Conservation (phyloP, 768 basidiomycete genomes). For the Chalciporus chontae region DNA sequence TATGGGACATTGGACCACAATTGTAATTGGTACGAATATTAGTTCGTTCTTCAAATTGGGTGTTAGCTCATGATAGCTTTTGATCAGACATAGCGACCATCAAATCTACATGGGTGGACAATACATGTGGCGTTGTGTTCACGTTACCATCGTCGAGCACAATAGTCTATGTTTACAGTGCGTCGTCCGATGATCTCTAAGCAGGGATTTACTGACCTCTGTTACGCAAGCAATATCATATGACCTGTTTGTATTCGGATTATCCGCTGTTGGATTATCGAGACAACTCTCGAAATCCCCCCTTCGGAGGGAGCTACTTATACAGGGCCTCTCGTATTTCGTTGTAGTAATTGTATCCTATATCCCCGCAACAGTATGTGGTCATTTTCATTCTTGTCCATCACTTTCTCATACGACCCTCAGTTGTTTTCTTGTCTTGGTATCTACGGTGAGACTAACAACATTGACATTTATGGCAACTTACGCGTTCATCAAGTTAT, state of each 20-base stretch:
- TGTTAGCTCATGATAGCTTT: no score
- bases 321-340: constrained; percentile 22
- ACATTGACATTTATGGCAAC: no score
- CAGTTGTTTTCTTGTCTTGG: constrained; percentile 15
- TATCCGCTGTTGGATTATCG: constrained; percentile 16
- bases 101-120: neutral
- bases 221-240: constrained; percentile 13
- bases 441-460: neutral
- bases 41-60: neutral
- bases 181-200: neutral
- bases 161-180: constrained; percentile 17
- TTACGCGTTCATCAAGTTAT: constrained; percentile 1
- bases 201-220: neutral
- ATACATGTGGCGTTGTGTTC: constrained; percentile 1
- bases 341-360: constrained; percentile 14
- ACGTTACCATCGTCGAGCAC: neutral
- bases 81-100: constrained; percentile 15
- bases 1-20: constrained; percentile 22
- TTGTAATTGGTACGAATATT: constrained; percentile 11
- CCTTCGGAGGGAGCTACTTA: constrained; percentile 9
- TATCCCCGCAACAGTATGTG: constrained; percentile 13
- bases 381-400: neutral
- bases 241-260: constrained; percentile 17
- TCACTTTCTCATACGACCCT: neutral
- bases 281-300: neutral